phyloP scores from a whole-genome alignment of 257 asterid species.

The Fraxinus americana region DNA sequence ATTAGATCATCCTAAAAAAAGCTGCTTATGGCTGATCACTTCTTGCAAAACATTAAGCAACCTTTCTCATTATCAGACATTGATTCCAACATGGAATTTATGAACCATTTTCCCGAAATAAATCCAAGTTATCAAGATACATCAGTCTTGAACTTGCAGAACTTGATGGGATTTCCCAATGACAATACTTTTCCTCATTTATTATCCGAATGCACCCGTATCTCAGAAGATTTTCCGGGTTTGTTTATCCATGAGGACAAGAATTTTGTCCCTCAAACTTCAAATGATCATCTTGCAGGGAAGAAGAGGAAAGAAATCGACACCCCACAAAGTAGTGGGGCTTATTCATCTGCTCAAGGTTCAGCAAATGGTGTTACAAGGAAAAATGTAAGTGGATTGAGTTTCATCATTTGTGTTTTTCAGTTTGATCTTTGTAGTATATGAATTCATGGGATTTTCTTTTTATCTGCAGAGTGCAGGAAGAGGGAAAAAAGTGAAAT shows the following conservation, averaged over 20 bases:
- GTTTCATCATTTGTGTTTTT: background rate
- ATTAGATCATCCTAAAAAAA: no score
- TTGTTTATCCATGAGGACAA: slow-evolving; percentile 26
- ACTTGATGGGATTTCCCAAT: slow-evolving; percentile 39
- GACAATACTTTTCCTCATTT: slow-evolving; percentile 31
- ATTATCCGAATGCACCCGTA: slow-evolving; percentile 38
- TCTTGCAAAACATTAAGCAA: slow-evolving; percentile 36
- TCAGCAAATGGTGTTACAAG: slow-evolving; percentile 43
- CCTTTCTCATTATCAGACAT: slow-evolving; percentile 43
- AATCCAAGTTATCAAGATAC: slow-evolving; percentile 27
- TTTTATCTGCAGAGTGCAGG: slow-evolving; percentile 33
- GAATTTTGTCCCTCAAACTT: slow-evolving; percentile 12
- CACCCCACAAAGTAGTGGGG: slow-evolving; percentile 49
- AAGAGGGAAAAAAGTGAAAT: slow-evolving; percentile 51
- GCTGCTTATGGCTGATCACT: slow-evolving; percentile 43
- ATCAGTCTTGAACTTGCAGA: slow-evolving; percentile 33
- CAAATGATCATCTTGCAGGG: slow-evolving; percentile 21
- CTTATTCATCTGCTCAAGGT: slow-evolving; percentile 56
- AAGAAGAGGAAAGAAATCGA: slow-evolving; percentile 53
- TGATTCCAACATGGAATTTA: slow-evolving; percentile 44
- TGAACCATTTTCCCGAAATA: slow-evolving; percentile 44
- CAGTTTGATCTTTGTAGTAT: background rate
- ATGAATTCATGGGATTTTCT: background rate
- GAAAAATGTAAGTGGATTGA: slow-evolving; percentile 38
- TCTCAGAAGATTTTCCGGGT: slow-evolving; percentile 40